Evolutionary conservation across 441 rosid species (phyloP), one percentile per base, ranked within the genome.

Genomic region (Syzygium malaccense): DNA sequence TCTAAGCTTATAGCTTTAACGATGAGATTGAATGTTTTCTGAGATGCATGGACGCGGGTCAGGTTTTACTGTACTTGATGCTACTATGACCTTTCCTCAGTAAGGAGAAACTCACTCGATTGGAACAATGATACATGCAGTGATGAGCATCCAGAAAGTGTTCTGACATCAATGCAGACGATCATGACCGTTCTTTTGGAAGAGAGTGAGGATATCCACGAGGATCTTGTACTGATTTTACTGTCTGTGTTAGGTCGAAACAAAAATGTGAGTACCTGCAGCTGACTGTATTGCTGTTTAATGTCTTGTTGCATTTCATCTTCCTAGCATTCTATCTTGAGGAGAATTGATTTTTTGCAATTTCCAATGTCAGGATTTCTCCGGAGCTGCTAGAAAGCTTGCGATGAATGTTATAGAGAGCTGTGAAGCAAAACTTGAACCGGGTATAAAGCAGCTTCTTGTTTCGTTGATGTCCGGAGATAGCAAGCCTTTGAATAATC

Each of bases 131-230:
- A 75, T 75, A 75, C 83, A 41, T 75, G 83, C 98, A 98, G 99
- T 86, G 99, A 97, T 94, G 97, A 97, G 91, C 99, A 96, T 90
- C 98, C 96, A 88, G 97, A 97, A 93, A 95, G 93, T 93, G 97
- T 98, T 92, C 87, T 96, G 48, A 92, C 96, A 58, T 97, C 99
- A 87, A 98, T 98, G 99, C 98, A 96, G 92, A 96, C 95, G 85
- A 97, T 97, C 93, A 96, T 98, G 98, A 91, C 88, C 56, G 95
- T 95, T 91, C 96, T 97, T 88, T 91, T 98, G 92, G 98, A 98
- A 94, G 99, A 98, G 91, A 98, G 99, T 88, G 99, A 97, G 93
- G 99, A 97, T 89, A 92, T 97, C 88, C 91, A 78, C 75, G 99
- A 98, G 90, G 97, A 97, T 93, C 97, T 97, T 49, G 89, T 98